Evolutionary conservation across 768 basidiomycete species (phyloP).

Genomic region (Tulasnella sp.): DNA sequence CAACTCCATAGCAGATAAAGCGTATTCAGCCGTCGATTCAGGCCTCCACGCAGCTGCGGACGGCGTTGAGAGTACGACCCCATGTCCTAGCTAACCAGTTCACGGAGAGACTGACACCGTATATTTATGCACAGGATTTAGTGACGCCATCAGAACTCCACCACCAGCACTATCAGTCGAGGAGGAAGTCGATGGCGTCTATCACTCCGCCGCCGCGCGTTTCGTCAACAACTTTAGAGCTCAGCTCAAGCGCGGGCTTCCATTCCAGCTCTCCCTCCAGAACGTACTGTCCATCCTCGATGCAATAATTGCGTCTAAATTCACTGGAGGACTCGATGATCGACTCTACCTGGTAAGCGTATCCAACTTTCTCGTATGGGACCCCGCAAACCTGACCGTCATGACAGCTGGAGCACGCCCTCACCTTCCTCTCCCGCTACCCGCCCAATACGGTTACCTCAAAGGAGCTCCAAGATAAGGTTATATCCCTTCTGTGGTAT

Average conservation of each 20-base stretch:
- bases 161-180: neutral
- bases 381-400: neutral
- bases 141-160: neutral
- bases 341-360: conserved; percentile 66
- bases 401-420: conserved; percentile 57
- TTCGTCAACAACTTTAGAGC: neutral
- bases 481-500: conserved; percentile 52
- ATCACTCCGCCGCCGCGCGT: conserved; percentile 2
- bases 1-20: neutral
- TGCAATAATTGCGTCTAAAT: conserved; percentile 1
- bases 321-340: conserved; percentile 55
- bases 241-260: conserved; percentile 17
- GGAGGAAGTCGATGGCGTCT: conserved; percentile 12
- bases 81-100: too few relatives aligned
- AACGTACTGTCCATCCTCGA: conserved; percentile 7
- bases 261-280: neutral
- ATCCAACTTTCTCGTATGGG: neutral
- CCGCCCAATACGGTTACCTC: conserved; percentile 46
- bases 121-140: neutral
- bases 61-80: conserved; percentile 6
- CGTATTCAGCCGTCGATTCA: neutral
- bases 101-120: neutral
- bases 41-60: conserved; percentile 8
- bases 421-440: conserved; percentile 59
- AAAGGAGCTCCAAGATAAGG: conserved; percentile 41